phyloP scores from a whole-genome alignment of 106 monocot genomes.

The Dendrobium catenatum region DNA sequence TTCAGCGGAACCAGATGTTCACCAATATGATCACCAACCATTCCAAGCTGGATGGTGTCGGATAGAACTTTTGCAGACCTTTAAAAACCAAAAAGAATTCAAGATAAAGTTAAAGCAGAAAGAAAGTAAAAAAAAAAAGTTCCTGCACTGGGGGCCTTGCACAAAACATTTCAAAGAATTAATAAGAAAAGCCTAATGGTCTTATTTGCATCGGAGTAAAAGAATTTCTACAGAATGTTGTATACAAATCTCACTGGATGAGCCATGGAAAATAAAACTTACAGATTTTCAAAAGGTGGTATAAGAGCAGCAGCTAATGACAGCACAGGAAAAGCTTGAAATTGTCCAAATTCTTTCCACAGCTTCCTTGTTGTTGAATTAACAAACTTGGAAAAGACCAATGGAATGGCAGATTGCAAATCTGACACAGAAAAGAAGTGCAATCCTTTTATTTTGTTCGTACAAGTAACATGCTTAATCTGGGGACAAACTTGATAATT shows the following conservation, averaged over 20 bases:
- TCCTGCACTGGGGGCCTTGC: not conserved
- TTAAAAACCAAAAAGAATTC: slow-evolving; percentile 7
- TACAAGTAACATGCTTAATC: slow-evolving; percentile 26
- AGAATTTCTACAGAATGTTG: not conserved
- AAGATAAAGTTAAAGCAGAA: not conserved
- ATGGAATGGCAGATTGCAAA: slow-evolving; percentile 18
- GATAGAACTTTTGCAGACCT: slow-evolving; percentile 64
- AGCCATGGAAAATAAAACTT: slow-evolving; percentile 13
- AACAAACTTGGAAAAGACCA: slow-evolving; percentile 42
- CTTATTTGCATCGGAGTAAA: not conserved
- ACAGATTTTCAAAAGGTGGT: slow-evolving; percentile 76
- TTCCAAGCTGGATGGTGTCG: slow-evolving; percentile 37
- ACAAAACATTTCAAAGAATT: not conserved
- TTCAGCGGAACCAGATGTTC: slow-evolving; percentile 9
- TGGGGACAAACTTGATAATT: slow-evolving; percentile 17
- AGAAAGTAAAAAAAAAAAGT: not conserved
- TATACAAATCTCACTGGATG: not conserved
- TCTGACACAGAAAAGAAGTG: slow-evolving; percentile 32
- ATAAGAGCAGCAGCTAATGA: slow-evolving; percentile 60
- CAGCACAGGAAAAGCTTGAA: slow-evolving; percentile 39
- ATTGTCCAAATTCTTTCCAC: slow-evolving; percentile 46
- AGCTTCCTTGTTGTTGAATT: slow-evolving; percentile 35
- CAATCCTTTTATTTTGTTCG: slow-evolving; percentile 21
- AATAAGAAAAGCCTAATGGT: not conserved
- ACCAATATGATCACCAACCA: slow-evolving; percentile 15